Conservation (phyloP, 2,329 filamentous ascomycete genomes). For the Diaporthe longicolla region DNA sequence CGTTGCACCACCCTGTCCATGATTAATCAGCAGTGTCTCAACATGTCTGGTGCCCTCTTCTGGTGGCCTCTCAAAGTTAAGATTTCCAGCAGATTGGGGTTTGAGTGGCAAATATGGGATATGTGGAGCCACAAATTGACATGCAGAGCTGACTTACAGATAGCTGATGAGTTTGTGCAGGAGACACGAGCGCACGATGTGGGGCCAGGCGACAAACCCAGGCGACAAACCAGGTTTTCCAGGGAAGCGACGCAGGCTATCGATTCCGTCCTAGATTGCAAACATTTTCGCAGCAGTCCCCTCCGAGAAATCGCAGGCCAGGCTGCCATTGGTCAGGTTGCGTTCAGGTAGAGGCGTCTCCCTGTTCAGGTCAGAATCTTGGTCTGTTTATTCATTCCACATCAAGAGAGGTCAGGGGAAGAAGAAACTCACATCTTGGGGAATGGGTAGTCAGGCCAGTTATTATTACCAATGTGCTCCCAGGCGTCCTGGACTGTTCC, state of each 20-base stretch:
- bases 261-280: neutral
- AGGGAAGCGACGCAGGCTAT: neutral
- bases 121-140: too few species aligned
- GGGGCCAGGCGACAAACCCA: constrained; percentile 16
- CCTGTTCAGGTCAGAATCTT: neutral
- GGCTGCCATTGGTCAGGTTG: neutral
- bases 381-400: neutral
- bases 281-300: neutral
- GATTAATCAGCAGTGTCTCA: neutral
- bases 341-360: neutral
- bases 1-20: neutral
- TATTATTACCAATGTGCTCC: neutral
- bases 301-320: neutral
- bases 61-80: too few species aligned
- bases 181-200: constrained; percentile 32
- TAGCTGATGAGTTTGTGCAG: constrained; percentile 9
- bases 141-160: neutral
- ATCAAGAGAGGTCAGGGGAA: accelerated
- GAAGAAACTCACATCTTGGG: neutral
- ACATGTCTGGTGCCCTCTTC: neutral
- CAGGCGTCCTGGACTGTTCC: constrained; percentile 35
- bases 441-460: constrained; percentile 8
- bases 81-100: neutral
- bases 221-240: constrained; percentile 16
- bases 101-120: neutral